Base-by-base conservation (phyloP, 164 flowering plant genomes). In the Liquidambar formosana region DNA sequence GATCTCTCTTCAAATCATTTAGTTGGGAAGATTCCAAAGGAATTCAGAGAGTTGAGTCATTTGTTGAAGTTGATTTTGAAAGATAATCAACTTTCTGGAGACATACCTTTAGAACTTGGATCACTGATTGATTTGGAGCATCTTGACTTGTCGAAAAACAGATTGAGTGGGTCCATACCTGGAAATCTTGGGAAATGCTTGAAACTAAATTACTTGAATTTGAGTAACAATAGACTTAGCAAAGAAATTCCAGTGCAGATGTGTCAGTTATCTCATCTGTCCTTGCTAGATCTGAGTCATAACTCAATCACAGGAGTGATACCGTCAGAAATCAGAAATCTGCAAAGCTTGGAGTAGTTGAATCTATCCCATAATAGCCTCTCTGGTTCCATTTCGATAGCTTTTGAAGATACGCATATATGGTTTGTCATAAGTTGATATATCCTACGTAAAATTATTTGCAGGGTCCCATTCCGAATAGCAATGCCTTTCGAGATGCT, bases 281-380 rank as follows among this genome's bases (percentile, higher is more conserved):
- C 53, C 10, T 28, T 67, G 33, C 46, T 68, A 12, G 66, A 59
- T 22, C n/a, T 25, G 38, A 47, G 59, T 27, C 44, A 33, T 13
- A 68, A 68, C 45, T 46, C 26, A 14, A 57, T 68, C 6, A 28
- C 5, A 12, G 81, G 81, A 1, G 53, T 64, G 11, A 68, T 78
- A 4, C 64, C 73, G 0, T 5, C 63, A 1, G 38, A 51, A 10
- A 18, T 78, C 13, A 54, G 59, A 15, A 60, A 44, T n/a, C 44
- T 78, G 16, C 15, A 0, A 16, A 52, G 27, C 16, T 26, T 78
- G n/a, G 57, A 64, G 67, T 56, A 15, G 5, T 47, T 78, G 13
- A 64, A 71, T 49, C 63, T 78, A 23, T 78, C 81, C 15, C 73
- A 71, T 59, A 78, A 78, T 27, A 23, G 57, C 12, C 75, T 78